Evolutionary conservation across 106 monocot genomes (phyloP), one percentile per base, ranked within the genome.

Genomic region (Acorus gramineus): DNA sequence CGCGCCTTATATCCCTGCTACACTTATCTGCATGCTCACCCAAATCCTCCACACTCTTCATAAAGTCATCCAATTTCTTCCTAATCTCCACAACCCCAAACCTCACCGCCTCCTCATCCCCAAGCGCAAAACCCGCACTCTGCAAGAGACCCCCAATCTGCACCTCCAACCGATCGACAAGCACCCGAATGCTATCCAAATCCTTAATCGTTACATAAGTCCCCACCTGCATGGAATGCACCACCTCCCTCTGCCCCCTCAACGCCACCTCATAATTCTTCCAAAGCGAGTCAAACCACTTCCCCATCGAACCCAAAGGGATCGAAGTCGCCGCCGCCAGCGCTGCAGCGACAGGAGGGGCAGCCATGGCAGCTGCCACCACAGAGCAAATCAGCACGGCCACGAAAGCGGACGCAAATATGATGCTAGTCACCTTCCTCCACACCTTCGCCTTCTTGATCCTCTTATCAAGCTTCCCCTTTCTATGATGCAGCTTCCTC

Each of bases 271-370:
- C 65, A 50, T 85, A 89, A 8, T 69, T 61, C 66, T 85, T 89
- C 70, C 81, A 73, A 54, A 94, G 61, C 2, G 89, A 89, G 71
- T 94, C 78, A 3, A 94, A 70, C 94, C 89, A 94, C 61, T 84
- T 88, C 6, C 94, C 94, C 82, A 90, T 82, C 5, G 94, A 86
- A 1, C 94, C 89, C 42, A 86, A 14, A 0, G 94, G 89, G 5
- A 94, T 52, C 1, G 86, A 68, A 1, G 75, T 52, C 0, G 86
- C 84, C 2, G 89, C 89, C 2, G 84, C 84, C 61, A 94, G 49
- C 1, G 94, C 89, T 0, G 89, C 77, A 1, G 84, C 89, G 4
- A 94, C 79, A 0, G 93, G 89, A 2, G 93, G 93, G 0, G 84
- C 89, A 0, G 93, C 80, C 11, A 93, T 55, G 10, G 83, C 84